Percentiles rank a stretch among this genome's conserved stretches.
Evolutionary conservation across 2,329 filamentous ascomycete genomes (phyloP).

Genomic region (Ophiocordyceps australis): DNA sequence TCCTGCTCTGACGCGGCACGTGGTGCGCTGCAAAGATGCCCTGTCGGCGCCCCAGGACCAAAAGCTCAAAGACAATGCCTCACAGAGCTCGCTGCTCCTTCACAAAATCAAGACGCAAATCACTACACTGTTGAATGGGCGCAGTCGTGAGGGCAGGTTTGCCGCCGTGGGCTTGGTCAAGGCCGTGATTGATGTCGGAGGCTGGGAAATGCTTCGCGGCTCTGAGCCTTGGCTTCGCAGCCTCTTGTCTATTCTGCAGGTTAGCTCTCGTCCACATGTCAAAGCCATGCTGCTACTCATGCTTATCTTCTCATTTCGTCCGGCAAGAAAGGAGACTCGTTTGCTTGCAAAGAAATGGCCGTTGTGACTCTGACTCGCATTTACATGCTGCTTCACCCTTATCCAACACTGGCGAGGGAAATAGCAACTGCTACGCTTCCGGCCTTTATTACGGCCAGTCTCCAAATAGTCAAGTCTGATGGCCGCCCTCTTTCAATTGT

Average conservation of each 20-base stretch:
- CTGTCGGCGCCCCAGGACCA: slow-evolving; percentile 46
- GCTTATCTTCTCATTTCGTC: too few relatives aligned
- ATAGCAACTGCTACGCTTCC: slow-evolving; percentile 72
- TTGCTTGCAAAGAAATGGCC: slow-evolving; percentile 56
- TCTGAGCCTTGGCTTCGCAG: slow-evolving; percentile 59
- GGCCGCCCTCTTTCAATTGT: slow-evolving; percentile 34
- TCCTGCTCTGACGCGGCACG: slow-evolving; percentile 45
- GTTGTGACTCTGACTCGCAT: slow-evolving; percentile 67
- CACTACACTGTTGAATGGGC: slow-evolving; percentile 60
- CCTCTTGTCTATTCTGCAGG: slow-evolving; percentile 57
- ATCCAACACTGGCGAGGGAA: slow-evolving; percentile 69
- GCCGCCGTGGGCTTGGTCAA: slow-evolving; percentile 65
- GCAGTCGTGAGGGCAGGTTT: slow-evolving; percentile 57
- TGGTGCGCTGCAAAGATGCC: slow-evolving; percentile 36
- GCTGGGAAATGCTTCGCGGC: slow-evolving; percentile 62
- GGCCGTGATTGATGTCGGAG: slow-evolving; percentile 62
- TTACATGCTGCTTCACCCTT: slow-evolving; percentile 65
- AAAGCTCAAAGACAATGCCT: slow-evolving; percentile 38
- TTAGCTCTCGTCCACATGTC: too few relatives aligned
- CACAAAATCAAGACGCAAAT: slow-evolving; percentile 71
- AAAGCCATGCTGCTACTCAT: too few relatives aligned
- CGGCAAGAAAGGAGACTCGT: slow-evolving; percentile 54
- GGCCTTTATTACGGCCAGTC: slow-evolving; percentile 52
- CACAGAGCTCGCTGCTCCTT: slow-evolving; percentile 51
- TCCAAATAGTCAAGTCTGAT: slow-evolving; percentile 47